Percentiles rank a stretch among this genome's conserved stretches.
These are phyloP conservation scores for Fusarium sororula DNA, from an alignment of 2,329 filamentous ascomycete species.

Conservation along the genomic window DNA sequence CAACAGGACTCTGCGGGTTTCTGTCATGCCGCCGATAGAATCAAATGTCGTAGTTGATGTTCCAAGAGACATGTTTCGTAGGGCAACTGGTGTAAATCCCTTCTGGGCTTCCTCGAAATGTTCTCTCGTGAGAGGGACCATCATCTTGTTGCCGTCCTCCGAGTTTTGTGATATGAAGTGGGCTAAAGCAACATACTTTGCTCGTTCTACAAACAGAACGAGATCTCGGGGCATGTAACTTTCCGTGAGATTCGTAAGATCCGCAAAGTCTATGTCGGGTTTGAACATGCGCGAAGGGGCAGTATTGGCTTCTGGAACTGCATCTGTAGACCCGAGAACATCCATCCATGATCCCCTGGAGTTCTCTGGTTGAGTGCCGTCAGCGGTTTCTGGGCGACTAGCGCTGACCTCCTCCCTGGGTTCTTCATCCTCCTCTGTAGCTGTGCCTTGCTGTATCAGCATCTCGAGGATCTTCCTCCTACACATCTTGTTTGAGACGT, in stretches of 20 bases:
- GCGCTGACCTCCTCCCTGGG: constrained; percentile 47
- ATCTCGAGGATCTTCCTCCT: constrained; percentile 46
- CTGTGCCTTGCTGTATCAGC: neutral
- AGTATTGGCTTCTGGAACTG: neutral
- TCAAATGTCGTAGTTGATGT: constrained; percentile 92
- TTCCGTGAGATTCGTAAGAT: neutral
- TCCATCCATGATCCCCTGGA: constrained; percentile 76
- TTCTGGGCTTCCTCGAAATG: constrained; percentile 87
- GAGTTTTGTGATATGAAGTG: neutral
- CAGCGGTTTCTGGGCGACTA: constrained; percentile 67
- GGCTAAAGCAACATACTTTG: neutral
- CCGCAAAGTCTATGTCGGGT: neutral
- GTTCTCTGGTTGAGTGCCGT: constrained; percentile 51
- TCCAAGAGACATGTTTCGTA: constrained; percentile 93
- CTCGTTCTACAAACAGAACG: constrained; percentile 74
- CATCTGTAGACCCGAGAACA: constrained; percentile 92
- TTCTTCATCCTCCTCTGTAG: constrained; percentile 51
- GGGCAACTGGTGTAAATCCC: constrained; percentile 92
- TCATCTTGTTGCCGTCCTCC: neutral
- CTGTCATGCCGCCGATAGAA: constrained; percentile 86
- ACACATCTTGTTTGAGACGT: constrained; percentile 69
- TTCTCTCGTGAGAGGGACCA: neutral
- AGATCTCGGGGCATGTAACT: constrained; percentile 97
- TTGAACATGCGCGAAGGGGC: neutral
- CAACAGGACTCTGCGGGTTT: constrained; percentile 86